Evolutionary conservation across 179 eudicot species (phyloP).

Genomic region (Actinidia arguta): DNA sequence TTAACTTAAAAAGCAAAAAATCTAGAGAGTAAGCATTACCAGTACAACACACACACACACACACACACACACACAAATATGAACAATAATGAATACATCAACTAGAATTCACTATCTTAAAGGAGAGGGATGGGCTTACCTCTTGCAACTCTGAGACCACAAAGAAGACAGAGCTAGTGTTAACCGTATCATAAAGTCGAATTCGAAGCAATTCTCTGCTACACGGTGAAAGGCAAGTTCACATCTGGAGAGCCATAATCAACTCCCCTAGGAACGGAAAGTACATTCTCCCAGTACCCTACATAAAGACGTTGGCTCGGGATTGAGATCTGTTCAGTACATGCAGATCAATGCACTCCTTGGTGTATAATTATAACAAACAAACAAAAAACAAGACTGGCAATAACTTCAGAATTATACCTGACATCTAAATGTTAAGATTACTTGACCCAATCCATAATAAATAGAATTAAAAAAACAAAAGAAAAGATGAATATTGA

Average conservation of each 20-base stretch:
- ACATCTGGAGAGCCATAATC: constrained; percentile 32
- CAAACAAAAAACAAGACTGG: neutral
- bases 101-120: neutral
- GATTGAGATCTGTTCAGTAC: constrained; percentile 56
- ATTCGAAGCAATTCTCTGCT: constrained; percentile 55
- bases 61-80: too few species aligned
- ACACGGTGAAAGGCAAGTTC: constrained; percentile 47
- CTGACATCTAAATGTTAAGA: too few species aligned
- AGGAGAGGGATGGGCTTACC: constrained; percentile 32
- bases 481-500: too few species aligned
- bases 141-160: constrained; percentile 59
- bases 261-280: constrained; percentile 32
- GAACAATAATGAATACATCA: neutral
- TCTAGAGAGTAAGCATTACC: too few species aligned
- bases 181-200: constrained; percentile 55
- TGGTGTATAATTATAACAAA: neutral
- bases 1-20: too few species aligned
- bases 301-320: constrained; percentile 81
- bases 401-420: neutral
- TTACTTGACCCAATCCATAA: neutral
- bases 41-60: too few species aligned
- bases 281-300: constrained; percentile 57
- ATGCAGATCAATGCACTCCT: constrained; percentile 11
- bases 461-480: neutral
- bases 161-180: constrained; percentile 43